Evolutionary conservation across 2,329 filamentous ascomycete genomes (phyloP), one percentile per base, ranked within the genome.

Genomic region (Monilinia fructigena): DNA sequence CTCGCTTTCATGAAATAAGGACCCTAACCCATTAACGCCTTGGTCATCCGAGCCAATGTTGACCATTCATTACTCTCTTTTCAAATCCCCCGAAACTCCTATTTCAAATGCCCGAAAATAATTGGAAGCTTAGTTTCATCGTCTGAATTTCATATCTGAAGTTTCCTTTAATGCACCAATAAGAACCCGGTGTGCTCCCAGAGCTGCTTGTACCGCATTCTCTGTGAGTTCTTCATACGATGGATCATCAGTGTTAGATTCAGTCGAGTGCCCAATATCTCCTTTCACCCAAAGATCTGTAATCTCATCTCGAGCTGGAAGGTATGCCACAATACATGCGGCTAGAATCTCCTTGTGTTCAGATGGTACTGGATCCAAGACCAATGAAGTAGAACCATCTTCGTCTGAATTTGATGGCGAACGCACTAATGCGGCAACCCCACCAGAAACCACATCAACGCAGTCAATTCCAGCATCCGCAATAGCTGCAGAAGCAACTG

Each of bases 221-320:
- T 90, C 86, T 42, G 89, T 80, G 61, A 90, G 76, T 23, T 80
- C 77, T 67, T 88, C 85, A 54, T 79, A 79, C 64, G 76, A 77
- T 63, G 73, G 74, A 60, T 78, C 81, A 65, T 47, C 68, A 62
- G 38, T 67, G 77, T 75, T 66, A 85, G 82, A 35, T 73, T 77
- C 66, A 70, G 73, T 65, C 38, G 66, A 68, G 48, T 71, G 67
- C 4, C 78, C 78, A 62, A 81, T 78, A 75, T 88, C 83, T 23
- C 95, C 94, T 79, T 93, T 97, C 75, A 96, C 86, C 95, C 95
- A 99, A 23, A 98, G 78, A 75, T 97, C 93, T 11, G 94, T 97
- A 62, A 98, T 87, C 78, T 99, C 95, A 72, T 98, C 94, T 69
- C 93, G 84, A 28, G 83, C 85, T 62, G 93, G 90, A 71, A 98